A percentile compares a stretch with the other conserved stretches of the same genome.
Evolutionary conservation across 2,329 filamentous ascomycete genomes (phyloP).

Genomic region (Diaporthe australafricana): DNA sequence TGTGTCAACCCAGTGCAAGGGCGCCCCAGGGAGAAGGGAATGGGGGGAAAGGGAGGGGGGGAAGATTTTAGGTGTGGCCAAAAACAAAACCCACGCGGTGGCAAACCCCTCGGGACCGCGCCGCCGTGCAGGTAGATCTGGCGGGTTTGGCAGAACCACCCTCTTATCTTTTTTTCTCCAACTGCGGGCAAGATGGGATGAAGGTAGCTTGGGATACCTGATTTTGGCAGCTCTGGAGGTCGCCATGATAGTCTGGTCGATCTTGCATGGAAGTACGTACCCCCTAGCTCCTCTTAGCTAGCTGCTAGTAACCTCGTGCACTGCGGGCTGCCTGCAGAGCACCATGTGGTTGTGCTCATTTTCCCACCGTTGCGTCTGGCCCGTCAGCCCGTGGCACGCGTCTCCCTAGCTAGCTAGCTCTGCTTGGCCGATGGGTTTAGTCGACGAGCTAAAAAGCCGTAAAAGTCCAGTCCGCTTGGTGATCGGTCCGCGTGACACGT

Average conservation of each 20-base stretch:
- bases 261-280: constrained; percentile 23
- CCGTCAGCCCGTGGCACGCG: neutral
- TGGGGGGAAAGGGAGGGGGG: no score
- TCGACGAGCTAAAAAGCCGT: constrained; percentile 11
- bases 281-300: neutral
- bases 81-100: neutral
- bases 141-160: neutral
- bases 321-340: no score
- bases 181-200: constrained; percentile 28
- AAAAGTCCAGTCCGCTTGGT: constrained; percentile 11
- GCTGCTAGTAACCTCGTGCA: neutral
- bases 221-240: constrained; percentile 7
- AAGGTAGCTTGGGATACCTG: constrained; percentile 24
- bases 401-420: constrained; percentile 4
- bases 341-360: constrained; percentile 1
- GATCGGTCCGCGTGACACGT: constrained; percentile 24
- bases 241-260: neutral
- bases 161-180: neutral
- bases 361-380: constrained; percentile 22
- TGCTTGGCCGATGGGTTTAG: constrained; percentile 10
- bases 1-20: constrained; percentile 8
- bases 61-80: neutral
- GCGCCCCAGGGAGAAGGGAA: neutral
- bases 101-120: constrained; percentile 11
- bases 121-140: constrained; percentile 12